phyloP scores from a whole-genome alignment of 2,329 filamentous ascomycete genomes.

The Alternaria ethzedia region DNA sequence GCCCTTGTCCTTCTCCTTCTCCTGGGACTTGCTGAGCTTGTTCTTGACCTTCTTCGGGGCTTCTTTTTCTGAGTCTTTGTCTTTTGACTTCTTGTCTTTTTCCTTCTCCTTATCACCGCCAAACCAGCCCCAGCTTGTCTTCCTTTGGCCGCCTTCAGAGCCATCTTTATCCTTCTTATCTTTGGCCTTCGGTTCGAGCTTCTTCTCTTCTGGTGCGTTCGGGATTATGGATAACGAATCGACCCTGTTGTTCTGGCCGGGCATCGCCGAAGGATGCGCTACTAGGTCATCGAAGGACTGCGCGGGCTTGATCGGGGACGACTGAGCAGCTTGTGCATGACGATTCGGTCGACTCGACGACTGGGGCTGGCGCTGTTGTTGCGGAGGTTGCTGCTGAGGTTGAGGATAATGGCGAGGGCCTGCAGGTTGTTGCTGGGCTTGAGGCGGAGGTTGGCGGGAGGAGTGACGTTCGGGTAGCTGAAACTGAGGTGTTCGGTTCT shows the following conservation, averaged over 20 bases:
- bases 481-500: conserved; percentile 36
- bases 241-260: conserved; percentile 71
- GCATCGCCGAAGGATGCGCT: conserved; percentile 70
- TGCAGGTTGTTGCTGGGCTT: conserved; percentile 18
- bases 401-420: conserved; percentile 24
- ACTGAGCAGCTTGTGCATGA: conserved; percentile 39
- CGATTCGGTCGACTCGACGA: conserved; percentile 32
- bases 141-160: conserved; percentile 67
- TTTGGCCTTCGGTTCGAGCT: conserved; percentile 70
- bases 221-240: conserved; percentile 83
- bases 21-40: conserved; percentile 69
- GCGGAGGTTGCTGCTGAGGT: conserved; percentile 5
- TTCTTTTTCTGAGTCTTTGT: conserved; percentile 50
- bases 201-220: conserved; percentile 73
- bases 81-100: conserved; percentile 67
- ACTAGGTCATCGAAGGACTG: conserved; percentile 70
- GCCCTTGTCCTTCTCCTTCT: conserved; percentile 55
- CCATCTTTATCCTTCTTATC: conserved; percentile 78
- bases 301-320: conserved; percentile 48
- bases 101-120: conserved; percentile 70
- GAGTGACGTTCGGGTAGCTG: conserved; percentile 61
- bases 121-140: conserved; percentile 86
- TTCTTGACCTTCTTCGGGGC: conserved; percentile 57
- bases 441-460: conserved; percentile 49
- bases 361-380: conserved; percentile 30